phyloP scores from a whole-genome alignment of 768 basidiomycete genomes.

The Tremella yokohamensis region DNA sequence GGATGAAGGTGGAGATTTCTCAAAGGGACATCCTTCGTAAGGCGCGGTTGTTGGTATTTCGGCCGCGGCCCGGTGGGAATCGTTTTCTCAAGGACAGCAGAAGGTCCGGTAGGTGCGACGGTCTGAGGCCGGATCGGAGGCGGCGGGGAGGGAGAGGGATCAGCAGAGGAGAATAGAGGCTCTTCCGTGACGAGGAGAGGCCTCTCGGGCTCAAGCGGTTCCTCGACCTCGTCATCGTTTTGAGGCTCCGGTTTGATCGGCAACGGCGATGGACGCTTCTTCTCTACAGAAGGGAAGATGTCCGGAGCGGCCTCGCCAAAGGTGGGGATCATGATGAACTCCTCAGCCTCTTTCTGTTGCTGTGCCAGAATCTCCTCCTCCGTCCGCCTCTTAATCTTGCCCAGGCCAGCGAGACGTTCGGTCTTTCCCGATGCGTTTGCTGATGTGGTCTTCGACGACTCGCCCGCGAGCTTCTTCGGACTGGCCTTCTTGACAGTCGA shows the following conservation, averaged over 20 bases:
- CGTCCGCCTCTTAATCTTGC: conserved; percentile 20
- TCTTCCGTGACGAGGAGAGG: neutral
- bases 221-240: neutral
- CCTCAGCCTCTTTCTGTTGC: conserved; percentile 2
- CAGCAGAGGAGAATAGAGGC: neutral
- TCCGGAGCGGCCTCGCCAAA: conserved; percentile 19
- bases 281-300: conserved; percentile 13
- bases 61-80: conserved; percentile 2
- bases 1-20: neutral
- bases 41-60: neutral
- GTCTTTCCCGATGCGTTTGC: neutral
- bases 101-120: neutral
- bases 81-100: neutral
- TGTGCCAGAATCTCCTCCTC: conserved; percentile 1
- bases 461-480: conserved; percentile 1
- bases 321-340: conserved; percentile 1
- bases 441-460: neutral
- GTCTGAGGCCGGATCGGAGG: neutral
- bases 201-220: conserved; percentile 10
- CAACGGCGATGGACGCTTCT: neutral
- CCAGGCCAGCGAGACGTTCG: conserved; percentile 10
- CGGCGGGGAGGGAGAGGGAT: neutral
- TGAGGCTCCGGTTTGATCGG: too few species aligned
- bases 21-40: neutral
- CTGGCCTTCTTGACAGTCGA: too few species aligned